Conservation (phyloP, 169 alveolate genomes). For the Pseudocohnilembus persalinus region DNA sequence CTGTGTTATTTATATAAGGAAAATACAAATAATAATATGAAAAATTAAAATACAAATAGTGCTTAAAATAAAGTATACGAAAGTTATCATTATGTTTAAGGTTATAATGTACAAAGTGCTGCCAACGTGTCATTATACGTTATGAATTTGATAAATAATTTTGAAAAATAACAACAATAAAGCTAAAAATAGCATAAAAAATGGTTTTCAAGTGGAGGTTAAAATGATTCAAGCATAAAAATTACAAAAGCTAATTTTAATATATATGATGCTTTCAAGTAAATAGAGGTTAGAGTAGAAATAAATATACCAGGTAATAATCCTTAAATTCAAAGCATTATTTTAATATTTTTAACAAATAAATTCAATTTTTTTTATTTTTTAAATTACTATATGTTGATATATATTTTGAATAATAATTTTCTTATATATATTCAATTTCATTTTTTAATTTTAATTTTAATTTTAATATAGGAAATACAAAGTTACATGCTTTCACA, state of each 20-base stretch:
- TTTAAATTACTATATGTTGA: no score
- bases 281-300: neutral
- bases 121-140: neutral
- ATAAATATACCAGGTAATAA: neutral
- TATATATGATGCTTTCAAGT: neutral
- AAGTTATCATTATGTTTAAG: neutral
- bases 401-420: no score
- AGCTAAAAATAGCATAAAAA: neutral
- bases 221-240: no score
- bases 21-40: neutral
- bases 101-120: neutral
- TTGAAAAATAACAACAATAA: neutral
- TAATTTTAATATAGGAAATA: no score
- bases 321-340: no score
- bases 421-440: no score
- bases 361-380: no score
- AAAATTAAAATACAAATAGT: no score
- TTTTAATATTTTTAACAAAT: no score
- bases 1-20: neutral
- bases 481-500: neutral
- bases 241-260: neutral
- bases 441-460: no score
- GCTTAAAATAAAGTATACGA: neutral
- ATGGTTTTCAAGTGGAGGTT: neutral
- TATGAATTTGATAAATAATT: neutral